Conservation (phyloP, 768 basidiomycete genomes). For the Dioszegia crocea region DNA sequence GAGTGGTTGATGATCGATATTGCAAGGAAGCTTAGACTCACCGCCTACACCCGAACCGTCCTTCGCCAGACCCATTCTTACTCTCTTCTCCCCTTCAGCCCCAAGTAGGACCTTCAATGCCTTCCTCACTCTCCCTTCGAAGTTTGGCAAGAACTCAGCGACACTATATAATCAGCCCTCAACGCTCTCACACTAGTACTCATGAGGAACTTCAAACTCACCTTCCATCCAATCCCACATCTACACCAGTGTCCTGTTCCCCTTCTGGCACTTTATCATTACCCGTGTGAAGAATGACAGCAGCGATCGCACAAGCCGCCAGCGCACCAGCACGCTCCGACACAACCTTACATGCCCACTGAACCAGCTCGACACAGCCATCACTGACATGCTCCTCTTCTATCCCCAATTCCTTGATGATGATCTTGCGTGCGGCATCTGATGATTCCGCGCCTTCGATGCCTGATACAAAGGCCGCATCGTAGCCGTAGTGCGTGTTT, state of each 20-base stretch:
- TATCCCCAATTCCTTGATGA: conserved; percentile 64
- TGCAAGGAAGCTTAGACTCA: conserved; percentile 52
- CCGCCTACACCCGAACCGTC: conserved; percentile 97
- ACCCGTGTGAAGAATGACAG: conserved; percentile 77
- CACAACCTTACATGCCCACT: conserved; percentile 73
- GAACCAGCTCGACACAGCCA: conserved; percentile 62
- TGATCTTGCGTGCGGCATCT: conserved; percentile 55
- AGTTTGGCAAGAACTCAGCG: conserved; percentile 87
- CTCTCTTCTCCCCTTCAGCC: conserved; percentile 68
- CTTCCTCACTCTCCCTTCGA: conserved; percentile 67
- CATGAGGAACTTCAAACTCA: conserved; percentile 43
- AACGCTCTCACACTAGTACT: no score
- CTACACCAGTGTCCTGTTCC: conserved; percentile 56
- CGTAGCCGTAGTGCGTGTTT: conserved; percentile 90
- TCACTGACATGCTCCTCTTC: conserved; percentile 56
- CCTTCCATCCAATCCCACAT: conserved; percentile 93
- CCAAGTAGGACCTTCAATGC: conserved; percentile 75
- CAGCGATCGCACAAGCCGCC: conserved; percentile 81
- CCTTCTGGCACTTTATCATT: conserved; percentile 58
- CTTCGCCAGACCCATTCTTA: conserved; percentile 88
- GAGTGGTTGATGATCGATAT: no score
- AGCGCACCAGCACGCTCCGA: conserved; percentile 75
- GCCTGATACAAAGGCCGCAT: conserved; percentile 85
- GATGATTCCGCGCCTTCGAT: conserved; percentile 64
- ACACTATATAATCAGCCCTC: conserved; percentile 56